Base-by-base conservation (phyloP, 768 basidiomycete genomes). In the Hygrocybe coccinea region DNA sequence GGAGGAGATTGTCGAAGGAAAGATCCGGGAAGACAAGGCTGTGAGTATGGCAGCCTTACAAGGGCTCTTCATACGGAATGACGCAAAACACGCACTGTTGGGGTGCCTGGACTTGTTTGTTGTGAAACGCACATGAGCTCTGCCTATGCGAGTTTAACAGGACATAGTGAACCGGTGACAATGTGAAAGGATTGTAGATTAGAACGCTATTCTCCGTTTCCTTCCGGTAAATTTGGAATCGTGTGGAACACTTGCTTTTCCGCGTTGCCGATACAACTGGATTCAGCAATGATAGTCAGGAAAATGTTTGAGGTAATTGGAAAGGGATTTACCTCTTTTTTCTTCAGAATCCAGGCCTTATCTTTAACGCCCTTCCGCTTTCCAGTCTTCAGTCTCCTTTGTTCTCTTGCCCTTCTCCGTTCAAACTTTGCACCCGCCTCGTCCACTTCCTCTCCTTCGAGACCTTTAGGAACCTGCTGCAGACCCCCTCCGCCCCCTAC, bases 31-130 rank as follows among this genome's bases (percentile, higher is more conserved):
- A 4, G 86, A 85, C 0, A 73, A 75, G 65, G 72, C 81, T 39
- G 78, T 97, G 56, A 97, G 94, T 67, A 99, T 99, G 97, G 97
- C 97, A 34, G 85, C 89, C 36, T 74, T 99, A 57, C 97, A 99
- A 64, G 97, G 97, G 17, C 80, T 89, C 34, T 98, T 99, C 71
- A 99, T 99, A 62, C 82, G 89, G 56, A 83, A 81, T 63, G 72
- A 71, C 45, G 79, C 85, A 41, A 70, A 67, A 59, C 79, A 81
- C 10, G 88, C 84, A 7, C 67, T 89, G 11, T 67, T 59, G 52
- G 74, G 69, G 17, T 82, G 79, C 64, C 74, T 69, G 41, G 75
- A 82, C 36, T 69, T 79, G 52, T 80, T 79, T 58, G 60, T 68
- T 25, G 52, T 54, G 56, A 68, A 63, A 66, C 61, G 64, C 61